Conservation (phyloP, 2,329 filamentous ascomycete genomes). For the Capronia coronata region DNA sequence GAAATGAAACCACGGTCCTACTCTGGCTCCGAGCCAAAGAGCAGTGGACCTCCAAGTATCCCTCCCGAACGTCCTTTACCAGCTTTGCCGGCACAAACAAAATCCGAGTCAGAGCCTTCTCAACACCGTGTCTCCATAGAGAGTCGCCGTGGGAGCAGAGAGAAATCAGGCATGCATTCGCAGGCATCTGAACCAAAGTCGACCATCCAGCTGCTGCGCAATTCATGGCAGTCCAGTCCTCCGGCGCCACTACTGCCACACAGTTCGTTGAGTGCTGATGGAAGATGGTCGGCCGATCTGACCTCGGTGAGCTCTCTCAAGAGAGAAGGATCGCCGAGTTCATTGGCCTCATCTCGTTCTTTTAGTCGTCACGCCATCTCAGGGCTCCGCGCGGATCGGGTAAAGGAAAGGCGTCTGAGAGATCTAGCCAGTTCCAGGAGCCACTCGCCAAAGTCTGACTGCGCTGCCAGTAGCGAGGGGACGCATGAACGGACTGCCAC, state of each 20-base stretch:
- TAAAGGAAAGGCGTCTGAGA: conserved; percentile 13
- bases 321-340: not conserved
- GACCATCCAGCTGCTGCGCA: conserved; percentile 38
- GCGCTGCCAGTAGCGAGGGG: not conserved
- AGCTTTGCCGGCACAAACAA: conserved; percentile 15
- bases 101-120: not conserved
- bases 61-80: conserved; percentile 22
- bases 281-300: not conserved
- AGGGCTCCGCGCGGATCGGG: conserved; percentile 15
- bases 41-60: conserved; percentile 16
- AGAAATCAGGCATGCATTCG: not conserved
- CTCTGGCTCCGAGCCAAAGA: conserved; percentile 2
- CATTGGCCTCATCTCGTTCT: conserved; percentile 1
- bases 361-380: conserved; percentile 7
- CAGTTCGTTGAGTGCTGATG: not conserved
- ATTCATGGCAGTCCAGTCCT: not conserved
- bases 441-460: not conserved
- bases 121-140: not conserved
- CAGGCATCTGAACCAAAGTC: conserved; percentile 28
- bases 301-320: conserved; percentile 1
- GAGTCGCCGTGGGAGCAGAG: not conserved
- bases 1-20: not conserved
- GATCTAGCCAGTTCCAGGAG: conserved; percentile 14
- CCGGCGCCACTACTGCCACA: not conserved
- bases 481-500: not conserved